Evolutionary conservation across 768 basidiomycete genomes (phyloP), one percentile per base, ranked within the genome.

Genomic region (Pisolithus albus): DNA sequence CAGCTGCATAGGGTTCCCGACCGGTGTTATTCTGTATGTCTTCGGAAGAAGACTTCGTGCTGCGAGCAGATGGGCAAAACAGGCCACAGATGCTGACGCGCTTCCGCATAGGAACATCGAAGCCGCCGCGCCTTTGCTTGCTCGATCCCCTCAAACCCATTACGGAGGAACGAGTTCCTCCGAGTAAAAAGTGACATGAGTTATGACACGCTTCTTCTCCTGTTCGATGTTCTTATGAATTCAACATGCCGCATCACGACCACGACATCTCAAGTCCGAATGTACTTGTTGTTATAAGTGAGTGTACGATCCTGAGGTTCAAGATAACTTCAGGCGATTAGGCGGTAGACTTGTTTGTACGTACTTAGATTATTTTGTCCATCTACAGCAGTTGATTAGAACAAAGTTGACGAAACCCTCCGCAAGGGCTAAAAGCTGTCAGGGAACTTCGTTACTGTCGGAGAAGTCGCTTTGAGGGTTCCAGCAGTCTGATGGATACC

Each of bases 1-100:
- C 11, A 52, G 51, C 24, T 52, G 51, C 13, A n/a, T 52, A 18
- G 51, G 51, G 10, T 26, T 52, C 8, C 51, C 51, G n/a, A 46
- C 51, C 9, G 45, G 51, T 11, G 15, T 46, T 19, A 36, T 52
- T 23, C 45, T 52, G 11, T 46, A 38, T 18, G 46, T 52, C 18
- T 52, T 46, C 15, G 51, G 51, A 36, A 46, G 45, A 24, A 36
- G 45, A 24, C 46, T 52, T 16, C 51, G 51, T 7, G 37, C 36
- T 13, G 37, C 44, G 36, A 52, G 51, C 37, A 23, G 18, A 28
- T 52, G 51, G 51, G 45, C 45, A 19, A 47, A 46, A 16, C 45
- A 46, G 19, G 39, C 44, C 18, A 36, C n/a, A 5, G 19, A 7
- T n/a, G 26, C 1, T 28, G 49, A 10, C 28, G 1, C 6, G 9